Base-by-base conservation (phyloP, 2,329 filamentous ascomycete genomes). In the Ophiostoma sp. region DNA sequence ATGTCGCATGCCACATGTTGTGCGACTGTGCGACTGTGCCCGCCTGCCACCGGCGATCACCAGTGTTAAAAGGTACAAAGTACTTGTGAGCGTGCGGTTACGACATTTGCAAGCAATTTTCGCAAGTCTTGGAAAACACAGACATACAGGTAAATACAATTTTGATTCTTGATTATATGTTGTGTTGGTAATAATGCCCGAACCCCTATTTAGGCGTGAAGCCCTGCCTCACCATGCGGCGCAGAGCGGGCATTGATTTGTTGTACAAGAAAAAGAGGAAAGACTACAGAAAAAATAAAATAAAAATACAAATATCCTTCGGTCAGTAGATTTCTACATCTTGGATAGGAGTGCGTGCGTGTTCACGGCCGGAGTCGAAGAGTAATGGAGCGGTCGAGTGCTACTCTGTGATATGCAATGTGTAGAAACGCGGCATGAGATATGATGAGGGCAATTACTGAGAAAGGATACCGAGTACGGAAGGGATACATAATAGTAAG, bases 341-440 rank as follows among this genome's bases (percentile, higher is more conserved):
- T 57, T 57, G 11, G 10, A 8, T 57, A 27, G 52, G 52, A 27
- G 52, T 57, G 23, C 52, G 52, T 57, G 52, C 52, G 52, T 57
- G 52, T 48, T 48, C 44, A n/a, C 44, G 44, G 44, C 44, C 17
- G 5, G 17, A 48, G 1, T 48, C n/a, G 44, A n/a, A 48, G 44
- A 48, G 17, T 48, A n/a, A 48, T n/a, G 17, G 20, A 20, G 44
- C 44, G 44, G 44, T 20, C 17, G 44, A 48, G 44, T 48, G 44
- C 52, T 57, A 57, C 52, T 57, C 52, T 57, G 23, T 5, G 52
- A 31, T 57, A 23, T 57, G 23, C 52, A 57, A 57, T 57, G 52
- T 31, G 23, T 27, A 57, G 52, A 57, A 57, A 57, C 4, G 10
- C 39, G 10, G 3, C 23, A 57, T 27, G 52, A n/a, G 44, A 48